A percentile compares a stretch with the other conserved stretches of the same genome.
These are phyloP conservation scores for Colletotrichum chrysophilum DNA, from an alignment of 2,329 filamentous ascomycete species.

Conservation along the genomic window DNA sequence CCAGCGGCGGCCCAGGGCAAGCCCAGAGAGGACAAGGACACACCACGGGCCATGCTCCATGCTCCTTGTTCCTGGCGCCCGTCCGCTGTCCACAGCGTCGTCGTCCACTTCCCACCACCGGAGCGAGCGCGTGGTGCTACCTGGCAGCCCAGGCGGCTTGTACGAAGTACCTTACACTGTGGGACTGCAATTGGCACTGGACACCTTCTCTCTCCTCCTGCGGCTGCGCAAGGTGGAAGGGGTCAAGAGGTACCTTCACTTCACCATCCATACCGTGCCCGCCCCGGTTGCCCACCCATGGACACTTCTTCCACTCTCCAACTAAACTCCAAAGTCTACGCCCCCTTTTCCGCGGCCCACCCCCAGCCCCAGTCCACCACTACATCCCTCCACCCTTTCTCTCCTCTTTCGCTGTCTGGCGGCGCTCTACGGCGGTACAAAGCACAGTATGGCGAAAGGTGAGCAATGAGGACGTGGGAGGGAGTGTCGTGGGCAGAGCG, in stretches of 20 bases:
- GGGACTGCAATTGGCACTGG: not conserved
- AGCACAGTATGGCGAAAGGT: not conserved
- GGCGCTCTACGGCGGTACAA: not conserved
- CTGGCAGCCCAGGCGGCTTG: not conserved
- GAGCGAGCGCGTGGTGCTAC: not conserved
- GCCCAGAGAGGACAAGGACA: not conserved
- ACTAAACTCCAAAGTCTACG: not conserved
- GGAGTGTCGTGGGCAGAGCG: not conserved
- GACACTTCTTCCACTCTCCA: not conserved
- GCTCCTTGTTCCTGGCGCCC: slow-evolving; percentile 19
- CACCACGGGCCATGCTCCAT: slow-evolving; percentile 18
- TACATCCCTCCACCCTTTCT: not conserved
- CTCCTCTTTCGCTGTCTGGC: slow-evolving; percentile 6
- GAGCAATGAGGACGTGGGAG: not conserved
- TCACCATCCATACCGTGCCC: not conserved
- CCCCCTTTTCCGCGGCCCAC: not conserved
- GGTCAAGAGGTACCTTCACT: not conserved
- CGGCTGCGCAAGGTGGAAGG: not conserved
- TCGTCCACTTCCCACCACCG: slow-evolving; percentile 5
- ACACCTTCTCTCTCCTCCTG: not conserved
- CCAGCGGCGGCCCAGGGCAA: not conserved
- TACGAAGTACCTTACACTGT: slow-evolving; percentile 7
- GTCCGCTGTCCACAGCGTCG: slow-evolving; percentile 4
- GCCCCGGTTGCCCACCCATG: not conserved
- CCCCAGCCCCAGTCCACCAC: not conserved